phyloP scores from a whole-genome alignment of 2,329 filamentous ascomycete genomes.

The Calonectria hongkongensis region DNA sequence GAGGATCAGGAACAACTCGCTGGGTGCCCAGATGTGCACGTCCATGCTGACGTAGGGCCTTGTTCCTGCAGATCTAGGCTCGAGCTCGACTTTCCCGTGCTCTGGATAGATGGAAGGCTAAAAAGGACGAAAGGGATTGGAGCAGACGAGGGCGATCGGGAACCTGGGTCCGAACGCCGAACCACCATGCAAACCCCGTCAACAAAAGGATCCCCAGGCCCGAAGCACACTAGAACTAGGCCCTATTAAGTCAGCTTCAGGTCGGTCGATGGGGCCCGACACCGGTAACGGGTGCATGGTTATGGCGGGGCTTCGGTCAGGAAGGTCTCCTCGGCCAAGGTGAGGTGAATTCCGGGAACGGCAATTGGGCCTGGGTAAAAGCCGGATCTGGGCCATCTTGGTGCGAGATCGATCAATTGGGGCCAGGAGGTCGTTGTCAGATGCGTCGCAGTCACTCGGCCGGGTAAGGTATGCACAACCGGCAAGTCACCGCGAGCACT shows the following conservation, averaged over 20 bases:
- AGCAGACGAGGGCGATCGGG: slow-evolving; percentile 27
- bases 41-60: not conserved
- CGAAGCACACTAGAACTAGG: slow-evolving; percentile 26
- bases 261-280: slow-evolving; percentile 52
- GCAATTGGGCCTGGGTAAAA: not conserved
- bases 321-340: slow-evolving; percentile 16
- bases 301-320: slow-evolving; percentile 39
- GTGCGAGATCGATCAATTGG: slow-evolving; percentile 20
- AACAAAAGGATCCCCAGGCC: slow-evolving; percentile 30
- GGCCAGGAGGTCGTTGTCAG: slow-evolving; percentile 10
- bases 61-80: slow-evolving; percentile 19
- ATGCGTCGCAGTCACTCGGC: slow-evolving; percentile 17
- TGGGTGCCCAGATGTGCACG: not conserved
- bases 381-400: not conserved
- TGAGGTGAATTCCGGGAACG: slow-evolving; percentile 14
- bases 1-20: not conserved
- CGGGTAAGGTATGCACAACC: slow-evolving; percentile 35
- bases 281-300: slow-evolving; percentile 33
- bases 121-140: slow-evolving; percentile 41
- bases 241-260: slow-evolving; percentile 41
- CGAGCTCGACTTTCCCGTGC: slow-evolving; percentile 10
- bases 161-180: slow-evolving; percentile 37
- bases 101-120: slow-evolving; percentile 39
- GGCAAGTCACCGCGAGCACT: slow-evolving; percentile 49
- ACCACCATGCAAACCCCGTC: slow-evolving; percentile 33